Evolutionary conservation across 768 basidiomycete genomes (phyloP), one percentile per base, ranked within the genome.

Genomic region (Phlegmacium glaucopus): DNA sequence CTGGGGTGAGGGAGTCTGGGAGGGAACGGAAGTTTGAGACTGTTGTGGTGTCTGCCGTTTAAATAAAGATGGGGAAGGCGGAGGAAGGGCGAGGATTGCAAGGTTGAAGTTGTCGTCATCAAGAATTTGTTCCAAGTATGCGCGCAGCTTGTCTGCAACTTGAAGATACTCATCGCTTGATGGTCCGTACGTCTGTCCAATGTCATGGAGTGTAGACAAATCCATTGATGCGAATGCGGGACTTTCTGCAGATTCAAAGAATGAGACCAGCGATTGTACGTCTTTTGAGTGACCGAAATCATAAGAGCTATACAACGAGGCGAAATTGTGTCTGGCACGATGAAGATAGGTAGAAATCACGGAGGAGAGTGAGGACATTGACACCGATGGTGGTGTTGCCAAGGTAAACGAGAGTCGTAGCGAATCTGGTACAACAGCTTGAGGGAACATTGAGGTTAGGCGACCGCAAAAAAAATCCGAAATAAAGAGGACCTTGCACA

Each of bases 221-320:
- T 84, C 78, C 41, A 88, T 64, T 6, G 83, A 84, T 25, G 80
- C 84, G 52, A 90, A 90, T 12, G 70, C 64, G 35, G 74, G 61
- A 9, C 68, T 61, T 42, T 77, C 74, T 27, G 75, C 66, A 13
- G 78, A 71, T 26, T 82, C 61, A 55, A 84, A 79, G 55, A 80
- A 77, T n/a, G 75, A 63, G 9, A 77, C 61, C 7, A 81, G 71
- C 12, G 73, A 65, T 47, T 67, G 57, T 44, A 63, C 45, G 42
- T 68, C 56, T 12, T 59, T 52, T 8, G 66, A 60, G 41, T 63
- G 49, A 18, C 64, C 65, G 22, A 61, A 56, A 17, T 55, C 42
- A 27, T 63, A 63, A 34, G 67, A 60, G 4, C 74, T 66, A 54
- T 71, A 77, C 28, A 88, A 65, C 25, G 76, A 72, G n/a, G 78